Base-by-base conservation (phyloP, 2,329 filamentous ascomycete genomes). In the Fusarium clavum region DNA sequence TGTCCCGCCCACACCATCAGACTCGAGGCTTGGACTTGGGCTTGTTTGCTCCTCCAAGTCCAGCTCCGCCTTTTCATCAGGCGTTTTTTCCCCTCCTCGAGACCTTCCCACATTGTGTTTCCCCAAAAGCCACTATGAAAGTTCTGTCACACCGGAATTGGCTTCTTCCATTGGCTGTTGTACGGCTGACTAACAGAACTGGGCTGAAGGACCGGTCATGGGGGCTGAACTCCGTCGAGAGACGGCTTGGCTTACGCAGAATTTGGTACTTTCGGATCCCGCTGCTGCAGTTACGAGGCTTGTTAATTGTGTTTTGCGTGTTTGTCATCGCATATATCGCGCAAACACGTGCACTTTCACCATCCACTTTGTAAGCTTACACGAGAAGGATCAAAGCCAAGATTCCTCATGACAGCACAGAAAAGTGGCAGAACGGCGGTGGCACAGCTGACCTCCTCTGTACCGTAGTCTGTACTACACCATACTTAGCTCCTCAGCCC, bases 371-470 rank as follows among this genome's bases (percentile, higher is more conserved):
- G 46, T 25, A 29, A 58, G 45, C 44, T 41, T 46, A 67, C 61
- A 63, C 62, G 67, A 69, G 48, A 14, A 70, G 56, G 67, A 67
- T 49, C 8, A 8, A 25, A 30, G 25, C 44, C 52, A 63, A 46
- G 44, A 18, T 20, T 14, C 12, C 27, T 8, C 5, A 27, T 52
- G 47, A 27, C 57, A 58, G 44, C 48, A 22, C 56, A 48, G 20
- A 56, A 55, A 55, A 49, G 18, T 38, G 20, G 24, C 43, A 53
- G 27, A 38, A 46, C 12, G 18, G 62, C 29, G 34, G 64, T 67
- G 61, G 62, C 48, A 67, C 67, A 69, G 61, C 29, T 70, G 67
- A 69, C 57, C 52, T 54, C 25, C 24, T 51, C 29, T 8, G 2
- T 4, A 30, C 13, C 29, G 29, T 14, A 30, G 34, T 43, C 49